Evolutionary conservation across 768 basidiomycete species (phyloP), one percentile per base, ranked within the genome.

Genomic region (Collybiopsis confluens): DNA sequence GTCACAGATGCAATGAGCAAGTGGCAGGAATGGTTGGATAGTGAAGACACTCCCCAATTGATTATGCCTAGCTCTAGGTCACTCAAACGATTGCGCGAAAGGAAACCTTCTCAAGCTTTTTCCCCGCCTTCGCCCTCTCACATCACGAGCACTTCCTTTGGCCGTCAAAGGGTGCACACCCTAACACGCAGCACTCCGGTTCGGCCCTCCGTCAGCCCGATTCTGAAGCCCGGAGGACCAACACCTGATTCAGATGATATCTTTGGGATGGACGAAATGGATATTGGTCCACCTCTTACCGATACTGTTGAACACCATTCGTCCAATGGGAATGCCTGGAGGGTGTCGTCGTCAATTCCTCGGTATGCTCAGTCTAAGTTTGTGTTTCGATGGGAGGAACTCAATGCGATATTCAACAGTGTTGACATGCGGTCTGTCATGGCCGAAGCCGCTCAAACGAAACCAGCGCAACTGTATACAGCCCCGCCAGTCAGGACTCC

Each of bases 341-440:
- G 81, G 61, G 66, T 70, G 11, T 59, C 68, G 2, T 59, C 68
- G 2, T 74, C 74, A 6, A 68, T 69, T 0, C 82, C 83, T 52
- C 75, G 76, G 85, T 83, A 61, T 36, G 81, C 68, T 33, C 30
- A 1, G 58, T 41, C 23, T 4, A 9, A 47, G 52, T 44, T 49
- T 52, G 51, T 16, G 24, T 59, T 30, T 57, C 48, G 2, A 54
- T 6, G 30, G 30, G n/a, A n/a, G n/a, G n/a, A 45, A 15, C 59
- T 53, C 50, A 57, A 33, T 59, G 53, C 36, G n/a, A 38, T n/a
- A n/a, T n/a, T 21, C 56, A 8, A 56, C 5, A 93, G 89, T 21
- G 81, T 85, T 11, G 90, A 96, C 63, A 86, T 98, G 80, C 88
- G 87, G 61, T 70, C 80, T 15, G 81, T 98, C 54, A 91, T 98